Evolutionary conservation across 192 early-diverging fungal genomes (phyloP).

Genomic region (Backusella macrospora): DNA sequence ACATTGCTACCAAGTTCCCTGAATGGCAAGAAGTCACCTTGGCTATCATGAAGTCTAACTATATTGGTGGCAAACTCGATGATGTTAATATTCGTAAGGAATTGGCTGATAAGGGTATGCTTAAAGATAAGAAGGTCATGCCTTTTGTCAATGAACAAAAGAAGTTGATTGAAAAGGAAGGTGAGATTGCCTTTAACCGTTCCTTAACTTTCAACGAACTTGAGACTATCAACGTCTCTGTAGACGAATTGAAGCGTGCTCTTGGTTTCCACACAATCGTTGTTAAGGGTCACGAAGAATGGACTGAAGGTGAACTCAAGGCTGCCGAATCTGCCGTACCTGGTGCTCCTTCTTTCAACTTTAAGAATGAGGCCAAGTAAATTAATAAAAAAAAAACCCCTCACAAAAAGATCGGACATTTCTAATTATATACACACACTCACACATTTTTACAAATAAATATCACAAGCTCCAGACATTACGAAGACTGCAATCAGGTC

Average conservation of each 20-base stretch:
- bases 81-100: conserved; percentile 73
- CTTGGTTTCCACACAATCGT: conserved; percentile 60
- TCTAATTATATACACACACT: background rate
- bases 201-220: conserved; percentile 82
- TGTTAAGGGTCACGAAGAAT: conserved; percentile 52
- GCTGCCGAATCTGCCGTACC: conserved; percentile 58
- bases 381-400: background rate
- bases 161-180: conserved; percentile 73
- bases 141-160: conserved; percentile 83
- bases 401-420: conserved; percentile 1
- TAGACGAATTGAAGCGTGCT: conserved; percentile 58
- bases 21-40: conserved; percentile 87
- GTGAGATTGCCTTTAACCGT: conserved; percentile 78
- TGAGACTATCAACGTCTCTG: conserved; percentile 58
- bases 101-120: conserved; percentile 69
- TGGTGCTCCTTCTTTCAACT: conserved; percentile 56
- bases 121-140: conserved; percentile 97
- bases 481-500: too few species aligned
- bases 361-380: conserved; percentile 50
- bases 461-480: too few species aligned
- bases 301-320: conserved; percentile 52
- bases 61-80: conserved; percentile 63
- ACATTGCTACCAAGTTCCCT: conserved; percentile 83
- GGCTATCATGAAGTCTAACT: conserved; percentile 59
- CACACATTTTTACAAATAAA: background rate